phyloP scores from a whole-genome alignment of 768 basidiomycete genomes.

The Cystobasidium tubakii region DNA sequence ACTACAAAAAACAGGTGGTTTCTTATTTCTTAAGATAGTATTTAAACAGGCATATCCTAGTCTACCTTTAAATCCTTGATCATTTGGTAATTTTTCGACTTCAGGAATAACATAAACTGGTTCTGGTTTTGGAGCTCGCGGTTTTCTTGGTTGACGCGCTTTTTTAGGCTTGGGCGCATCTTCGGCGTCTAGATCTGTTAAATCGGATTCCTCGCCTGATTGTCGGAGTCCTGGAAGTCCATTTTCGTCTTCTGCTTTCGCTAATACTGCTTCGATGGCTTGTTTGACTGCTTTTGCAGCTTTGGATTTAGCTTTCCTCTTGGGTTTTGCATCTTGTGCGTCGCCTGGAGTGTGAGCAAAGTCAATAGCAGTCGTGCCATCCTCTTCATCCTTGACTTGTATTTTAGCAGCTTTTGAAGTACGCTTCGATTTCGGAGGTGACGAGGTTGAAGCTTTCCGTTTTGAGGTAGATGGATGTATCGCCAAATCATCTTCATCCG shows the following conservation, averaged over 20 bases:
- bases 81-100: constrained; percentile 40
- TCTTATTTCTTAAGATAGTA: constrained; percentile 67
- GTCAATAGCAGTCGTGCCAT: constrained; percentile 5
- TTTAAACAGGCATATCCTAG: constrained; percentile 76
- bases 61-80: constrained; percentile 42
- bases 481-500: constrained; percentile 16
- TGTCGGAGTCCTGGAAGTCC: too few relatives aligned
- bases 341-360: neutral
- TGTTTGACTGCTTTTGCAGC: constrained; percentile 10
- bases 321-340: neutral
- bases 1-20: constrained; percentile 70
- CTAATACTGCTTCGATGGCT: neutral
- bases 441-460: constrained; percentile 1
- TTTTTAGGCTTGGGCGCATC: constrained; percentile 23
- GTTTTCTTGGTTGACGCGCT: constrained; percentile 40
- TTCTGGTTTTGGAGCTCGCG: constrained; percentile 36
- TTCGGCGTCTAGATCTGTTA: constrained; percentile 26
- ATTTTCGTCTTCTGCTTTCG: neutral
- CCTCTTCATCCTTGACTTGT: neutral
- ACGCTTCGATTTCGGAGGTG: neutral
- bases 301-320: constrained; percentile 10
- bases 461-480: neutral
- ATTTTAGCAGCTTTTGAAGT: neutral
- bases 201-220: constrained; percentile 20
- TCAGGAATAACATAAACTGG: constrained; percentile 45